Percentiles rank a stretch among this genome's conserved stretches.
These are phyloP conservation scores for Cutaneotrichosporon cutaneum DNA, from an alignment of 1,284 basidiomycete species.

Conservation along the genomic window DNA sequence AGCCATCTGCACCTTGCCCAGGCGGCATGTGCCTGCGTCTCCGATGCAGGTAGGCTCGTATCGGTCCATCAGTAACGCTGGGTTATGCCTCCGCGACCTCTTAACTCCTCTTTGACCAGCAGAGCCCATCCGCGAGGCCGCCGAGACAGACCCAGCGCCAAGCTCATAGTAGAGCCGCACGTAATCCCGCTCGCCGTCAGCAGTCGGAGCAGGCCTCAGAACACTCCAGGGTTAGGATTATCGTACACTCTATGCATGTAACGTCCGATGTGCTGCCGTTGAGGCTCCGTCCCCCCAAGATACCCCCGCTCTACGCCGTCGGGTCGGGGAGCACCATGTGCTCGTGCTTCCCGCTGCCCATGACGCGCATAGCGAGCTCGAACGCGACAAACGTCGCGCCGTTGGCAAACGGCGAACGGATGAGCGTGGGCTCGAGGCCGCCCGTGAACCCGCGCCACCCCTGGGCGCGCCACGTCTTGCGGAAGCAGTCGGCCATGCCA, in stretches of 20 bases:
- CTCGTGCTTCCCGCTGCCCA: slow-evolving; percentile 23
- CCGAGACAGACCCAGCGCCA: no score
- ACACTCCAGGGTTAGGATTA: neutral
- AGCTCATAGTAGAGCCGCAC: no score
- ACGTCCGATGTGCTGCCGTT: neutral
- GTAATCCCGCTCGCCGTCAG: no score
- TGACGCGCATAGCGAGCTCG: slow-evolving; percentile 68
- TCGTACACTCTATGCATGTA: slow-evolving; percentile 8
- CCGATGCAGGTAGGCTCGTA: no score
- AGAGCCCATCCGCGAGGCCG: no score
- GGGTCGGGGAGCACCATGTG: neutral
- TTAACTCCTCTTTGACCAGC: no score
- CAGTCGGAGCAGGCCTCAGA: no score
- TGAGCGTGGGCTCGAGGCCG: slow-evolving; percentile 84
- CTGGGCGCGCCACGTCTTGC: slow-evolving; percentile 75
- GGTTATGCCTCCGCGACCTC: no score
- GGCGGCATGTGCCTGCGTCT: no score
- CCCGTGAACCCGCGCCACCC: slow-evolving; percentile 83
- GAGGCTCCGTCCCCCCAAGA: no score
- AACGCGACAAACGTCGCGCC: slow-evolving; percentile 91
- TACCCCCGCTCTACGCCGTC: neutral
- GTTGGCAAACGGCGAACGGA: slow-evolving; percentile 67
- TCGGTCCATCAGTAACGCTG: no score
- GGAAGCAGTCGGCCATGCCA: slow-evolving; percentile 76
- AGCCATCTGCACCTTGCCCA: no score